These are phyloP conservation scores for Quercus agrifolia DNA, from an alignment of 306 rosid species.

Conservation along the genomic window DNA sequence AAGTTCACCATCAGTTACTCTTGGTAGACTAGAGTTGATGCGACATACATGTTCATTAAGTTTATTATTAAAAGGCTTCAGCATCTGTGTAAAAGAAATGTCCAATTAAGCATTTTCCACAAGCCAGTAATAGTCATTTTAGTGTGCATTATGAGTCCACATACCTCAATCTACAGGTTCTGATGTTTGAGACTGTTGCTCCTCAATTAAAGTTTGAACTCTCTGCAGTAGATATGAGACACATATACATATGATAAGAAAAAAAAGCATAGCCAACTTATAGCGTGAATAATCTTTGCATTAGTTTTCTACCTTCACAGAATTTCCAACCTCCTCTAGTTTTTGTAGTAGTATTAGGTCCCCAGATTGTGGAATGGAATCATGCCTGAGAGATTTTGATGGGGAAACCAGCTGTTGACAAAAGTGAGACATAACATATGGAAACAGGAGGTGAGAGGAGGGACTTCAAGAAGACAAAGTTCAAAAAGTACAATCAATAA, in stretches of 20 bases:
- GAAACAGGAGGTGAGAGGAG: background rate
- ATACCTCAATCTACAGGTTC: slow-evolving; percentile 50
- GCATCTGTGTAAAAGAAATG: background rate
- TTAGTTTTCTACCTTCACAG: slow-evolving; percentile 63
- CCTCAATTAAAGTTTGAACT: slow-evolving; percentile 64
- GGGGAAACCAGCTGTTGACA: slow-evolving; percentile 52
- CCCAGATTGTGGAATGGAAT: slow-evolving; percentile 41
- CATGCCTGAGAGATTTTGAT: slow-evolving; percentile 55
- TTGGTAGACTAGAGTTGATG: background rate
- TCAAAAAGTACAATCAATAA: slow-evolving; percentile 5
- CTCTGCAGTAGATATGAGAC: slow-evolving; percentile 54
- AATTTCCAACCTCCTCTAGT: slow-evolving; percentile 90
- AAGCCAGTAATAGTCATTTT: background rate
- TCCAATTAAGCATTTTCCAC: background rate
- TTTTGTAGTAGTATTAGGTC: slow-evolving; percentile 69
- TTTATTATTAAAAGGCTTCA: background rate
- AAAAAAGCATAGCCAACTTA: background rate
- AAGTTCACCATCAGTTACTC: background rate
- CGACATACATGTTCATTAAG: background rate
- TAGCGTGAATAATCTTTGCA: background rate
- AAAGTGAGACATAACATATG: background rate
- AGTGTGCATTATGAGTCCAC: slow-evolving; percentile 15
- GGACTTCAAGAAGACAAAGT: background rate
- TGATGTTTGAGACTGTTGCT: slow-evolving; percentile 49
- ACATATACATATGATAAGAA: slow-evolving; percentile 19